A percentile compares a stretch with the other conserved stretches of the same genome.
phyloP scores from a whole-genome alignment of 2,329 filamentous ascomycete species.

The Fusarium virguliforme region DNA sequence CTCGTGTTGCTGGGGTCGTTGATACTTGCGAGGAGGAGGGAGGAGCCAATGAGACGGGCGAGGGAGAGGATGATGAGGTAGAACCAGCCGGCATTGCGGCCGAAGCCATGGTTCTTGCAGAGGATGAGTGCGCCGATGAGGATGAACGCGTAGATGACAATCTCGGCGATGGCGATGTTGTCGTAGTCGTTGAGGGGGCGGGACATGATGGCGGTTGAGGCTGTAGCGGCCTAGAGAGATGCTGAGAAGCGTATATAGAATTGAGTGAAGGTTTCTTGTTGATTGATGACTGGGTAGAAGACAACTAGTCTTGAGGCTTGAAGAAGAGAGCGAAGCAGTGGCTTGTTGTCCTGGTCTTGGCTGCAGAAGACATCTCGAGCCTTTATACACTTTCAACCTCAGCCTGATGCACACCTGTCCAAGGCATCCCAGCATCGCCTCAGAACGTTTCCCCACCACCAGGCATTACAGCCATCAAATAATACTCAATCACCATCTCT shows the following conservation, averaged over 20 bases:
- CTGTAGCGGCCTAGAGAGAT: neutral
- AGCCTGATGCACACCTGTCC: constrained; percentile 16
- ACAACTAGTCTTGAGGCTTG: neutral
- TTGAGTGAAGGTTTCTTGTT: neutral
- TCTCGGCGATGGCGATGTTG: constrained; percentile 54
- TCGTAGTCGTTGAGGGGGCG: constrained; percentile 52
- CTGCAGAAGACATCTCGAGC: neutral
- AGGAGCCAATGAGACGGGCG: constrained; percentile 70
- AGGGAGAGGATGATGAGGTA: constrained; percentile 73
- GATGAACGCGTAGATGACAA: constrained; percentile 52
- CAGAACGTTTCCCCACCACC: neutral
- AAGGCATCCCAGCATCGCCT: constrained; percentile 35
- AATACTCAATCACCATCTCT: neutral
- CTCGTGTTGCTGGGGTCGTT: constrained; percentile 65
- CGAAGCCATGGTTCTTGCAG: constrained; percentile 66
- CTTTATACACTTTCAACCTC: constrained; percentile 31
- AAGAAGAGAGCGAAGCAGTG: neutral
- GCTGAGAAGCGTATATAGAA: neutral
- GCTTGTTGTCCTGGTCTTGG: constrained; percentile 9
- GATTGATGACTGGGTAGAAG: neutral
- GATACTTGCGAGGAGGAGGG: constrained; percentile 61
- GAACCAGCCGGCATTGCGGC: constrained; percentile 73
- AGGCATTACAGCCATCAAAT: neutral
- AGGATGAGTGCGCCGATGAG: constrained; percentile 56
- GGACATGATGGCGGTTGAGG: constrained; percentile 33